Base-by-base conservation (phyloP, 2,329 filamentous ascomycete genomes). In the Neoarthrinium moseri region DNA sequence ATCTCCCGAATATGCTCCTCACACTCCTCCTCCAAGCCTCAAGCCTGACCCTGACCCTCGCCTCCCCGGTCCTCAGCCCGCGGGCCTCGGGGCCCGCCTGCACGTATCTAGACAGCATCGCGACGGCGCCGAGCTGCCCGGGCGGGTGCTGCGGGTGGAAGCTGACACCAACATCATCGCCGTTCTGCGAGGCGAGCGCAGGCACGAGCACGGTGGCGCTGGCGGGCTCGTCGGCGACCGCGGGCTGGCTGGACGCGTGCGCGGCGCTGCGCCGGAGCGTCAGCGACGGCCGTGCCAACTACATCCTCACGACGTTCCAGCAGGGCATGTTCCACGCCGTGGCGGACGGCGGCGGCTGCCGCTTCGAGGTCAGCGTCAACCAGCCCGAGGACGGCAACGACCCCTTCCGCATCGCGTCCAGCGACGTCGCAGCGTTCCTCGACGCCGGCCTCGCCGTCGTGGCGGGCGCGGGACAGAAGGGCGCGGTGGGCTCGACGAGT, bases 141-240 rank as follows among this genome's bases (percentile, higher is more conserved):
- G 43, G 43, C 15, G 43, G 43, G 11, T 45, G 43, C 27, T 45
- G 43, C 34, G 43, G 43, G n/a, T 45, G 43, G 43, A 11, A 23
- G 4, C 24, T 45, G 5, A 12, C 43, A 11, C 20, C 20, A 10
- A 29, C 12, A 2, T n/a, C 24, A 11, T 17, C 33, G 11, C 23
- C 35, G 10, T 29, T 29, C 8, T 45, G 43, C 18, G 27, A 37
- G 7, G 20, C 43, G 17, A 23, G 34, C 33, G 15, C 33, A 6
- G 24, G n/a, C n/a, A n/a, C 22, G 13, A 38, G 34, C 17, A 39
- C 33, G 5, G 6, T 45, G 12, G 15, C 43, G 4, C 33, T 45
- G 11, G 5, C 34, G n/a, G 24, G 15, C 33, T 29, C 17, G 12
- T n/a, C n/a, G n/a, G n/a, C n/a, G n/a, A 23, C 43, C 17, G 34